Evolutionary conservation across 208 protist species (phyloP), one percentile per base, ranked within the genome.

Genomic region (Leishmania aethiopica): DNA sequence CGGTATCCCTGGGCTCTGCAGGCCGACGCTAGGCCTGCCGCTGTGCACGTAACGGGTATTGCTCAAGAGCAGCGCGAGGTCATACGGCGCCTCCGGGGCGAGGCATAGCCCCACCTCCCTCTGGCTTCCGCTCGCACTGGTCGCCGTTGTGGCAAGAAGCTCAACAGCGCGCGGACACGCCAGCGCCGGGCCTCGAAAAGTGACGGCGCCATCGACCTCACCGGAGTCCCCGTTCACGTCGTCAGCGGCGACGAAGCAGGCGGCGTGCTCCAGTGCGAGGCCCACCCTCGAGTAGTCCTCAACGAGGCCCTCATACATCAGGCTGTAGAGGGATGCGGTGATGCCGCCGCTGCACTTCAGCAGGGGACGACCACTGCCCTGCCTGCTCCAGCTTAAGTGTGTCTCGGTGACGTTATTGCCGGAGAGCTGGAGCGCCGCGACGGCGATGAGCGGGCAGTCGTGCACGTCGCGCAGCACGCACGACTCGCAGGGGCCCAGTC

Each of bases 61-160:
- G 67, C 55, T 79, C 8, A 90, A 85, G 11, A 88, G 80, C 5
- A 95, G 78, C 28, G 93, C 84, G 66, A 95, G 89, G 11, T 87
- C 79, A 74, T 95, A 95, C 15, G 94, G 92, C 55, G 85, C 89
- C 74, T 96, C 93, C 40, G 89, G 89, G 1, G 84, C 84, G 2
- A 86, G 70, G 40, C 85, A 86, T 55, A 86, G 72, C 6, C 79
- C 78, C 1, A 72, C 69, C 40, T 85, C 78, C 17, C 66, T 64
- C 19, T 90, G 79, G 25, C 60, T 49, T 28, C 80, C 32, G 75
- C 32, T 35, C 71, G 55, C 60, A 69, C 57, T 40, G 42, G 40
- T 77, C 3, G 73, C 83, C 42, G 81, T 74, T 55, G 57, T 82
- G 7, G 79, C 32, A 37, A 74, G 0, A 1, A 81, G 47, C 64